Percentiles rank a stretch among this genome's conserved stretches.
These are phyloP conservation scores for Colletotrichum sp. DNA, from an alignment of 2,329 filamentous ascomycete genomes.

Conservation along the genomic window DNA sequence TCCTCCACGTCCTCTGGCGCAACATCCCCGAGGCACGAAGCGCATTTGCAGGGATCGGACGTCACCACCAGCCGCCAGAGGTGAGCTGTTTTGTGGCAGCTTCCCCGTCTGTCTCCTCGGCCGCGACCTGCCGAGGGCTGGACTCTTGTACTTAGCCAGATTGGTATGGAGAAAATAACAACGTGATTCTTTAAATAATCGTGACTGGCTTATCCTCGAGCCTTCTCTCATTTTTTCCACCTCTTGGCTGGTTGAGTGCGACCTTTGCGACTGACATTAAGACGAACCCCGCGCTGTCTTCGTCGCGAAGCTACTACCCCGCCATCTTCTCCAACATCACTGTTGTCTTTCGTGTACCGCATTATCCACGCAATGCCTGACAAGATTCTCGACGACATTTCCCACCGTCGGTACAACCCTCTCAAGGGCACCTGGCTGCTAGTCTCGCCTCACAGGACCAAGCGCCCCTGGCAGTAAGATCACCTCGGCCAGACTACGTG, in stretches of 20 bases:
- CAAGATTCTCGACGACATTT: slow-evolving; percentile 90
- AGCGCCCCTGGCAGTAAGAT: slow-evolving; percentile 95
- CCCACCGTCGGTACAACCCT: slow-evolving; percentile 92
- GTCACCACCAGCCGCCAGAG: not conserved
- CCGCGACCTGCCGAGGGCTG: slow-evolving; percentile 2
- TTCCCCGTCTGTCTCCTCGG: slow-evolving; percentile 9
- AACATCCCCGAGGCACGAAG: not conserved
- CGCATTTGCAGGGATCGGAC: slow-evolving; percentile 8
- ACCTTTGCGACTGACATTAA: not conserved
- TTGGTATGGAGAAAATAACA: not conserved
- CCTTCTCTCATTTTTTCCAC: not conserved
- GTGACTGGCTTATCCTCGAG: not conserved
- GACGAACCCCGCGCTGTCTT: not conserved
- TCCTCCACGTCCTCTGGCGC: not conserved
- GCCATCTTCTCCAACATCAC: slow-evolving; percentile 9
- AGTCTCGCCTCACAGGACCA: slow-evolving; percentile 94
- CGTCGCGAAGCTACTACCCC: slow-evolving; percentile 1
- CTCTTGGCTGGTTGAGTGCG: not conserved
- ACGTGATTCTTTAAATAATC: slow-evolving; percentile 8
- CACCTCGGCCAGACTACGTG: not conserved
- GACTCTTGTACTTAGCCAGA: not conserved
- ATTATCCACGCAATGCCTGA: slow-evolving; percentile 64
- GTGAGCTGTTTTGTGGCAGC: slow-evolving; percentile 20
- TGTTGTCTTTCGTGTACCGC: not conserved
- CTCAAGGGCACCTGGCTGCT: slow-evolving; percentile 90